phyloP scores from a whole-genome alignment of 345 rosid species.

The Sapria himalayana region DNA sequence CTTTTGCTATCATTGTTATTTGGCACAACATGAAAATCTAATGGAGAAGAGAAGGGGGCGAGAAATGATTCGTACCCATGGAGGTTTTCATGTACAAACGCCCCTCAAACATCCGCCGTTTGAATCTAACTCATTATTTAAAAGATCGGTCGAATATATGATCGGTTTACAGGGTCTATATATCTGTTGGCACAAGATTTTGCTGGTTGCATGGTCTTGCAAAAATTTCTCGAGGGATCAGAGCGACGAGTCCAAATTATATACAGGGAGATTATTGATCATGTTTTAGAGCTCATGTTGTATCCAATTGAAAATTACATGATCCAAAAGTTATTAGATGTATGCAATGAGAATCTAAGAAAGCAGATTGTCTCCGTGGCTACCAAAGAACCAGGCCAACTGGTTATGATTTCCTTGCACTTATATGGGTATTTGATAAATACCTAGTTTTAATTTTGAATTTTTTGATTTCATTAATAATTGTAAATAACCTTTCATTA shows the following conservation, averaged over 20 bases:
- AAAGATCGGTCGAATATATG: too few species aligned
- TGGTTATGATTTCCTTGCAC: slow-evolving; percentile 14
- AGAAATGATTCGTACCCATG: too few species aligned
- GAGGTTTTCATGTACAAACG: too few species aligned
- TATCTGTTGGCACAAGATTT: slow-evolving; percentile 14
- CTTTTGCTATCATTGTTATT: too few species aligned
- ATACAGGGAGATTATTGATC: slow-evolving; percentile 11
- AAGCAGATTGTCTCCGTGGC: slow-evolving; percentile 9
- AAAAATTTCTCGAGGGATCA: slow-evolving; percentile 15
- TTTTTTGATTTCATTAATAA: too few species aligned
- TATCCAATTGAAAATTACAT: slow-evolving; percentile 17
- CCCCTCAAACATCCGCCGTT: too few species aligned
- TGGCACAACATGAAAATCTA: too few species aligned
- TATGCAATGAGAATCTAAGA: slow-evolving; percentile 13
- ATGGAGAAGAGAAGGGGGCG: too few species aligned
- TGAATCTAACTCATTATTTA: too few species aligned
- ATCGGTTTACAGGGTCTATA: slow-evolving; percentile 9
- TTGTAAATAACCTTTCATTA: too few species aligned
- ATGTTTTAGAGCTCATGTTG: slow-evolving; percentile 11
- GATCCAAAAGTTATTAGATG: slow-evolving; percentile 17
- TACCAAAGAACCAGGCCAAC: slow-evolving; percentile 12
- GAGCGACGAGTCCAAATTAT: slow-evolving; percentile 9
- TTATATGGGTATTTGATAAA: slow-evolving; percentile 21
- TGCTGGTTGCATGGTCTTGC: slow-evolving; percentile 15
- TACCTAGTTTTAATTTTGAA: neutral